Evolutionary conservation across 208 protist species (phyloP).

Genomic region (Angomonas deanei): DNA sequence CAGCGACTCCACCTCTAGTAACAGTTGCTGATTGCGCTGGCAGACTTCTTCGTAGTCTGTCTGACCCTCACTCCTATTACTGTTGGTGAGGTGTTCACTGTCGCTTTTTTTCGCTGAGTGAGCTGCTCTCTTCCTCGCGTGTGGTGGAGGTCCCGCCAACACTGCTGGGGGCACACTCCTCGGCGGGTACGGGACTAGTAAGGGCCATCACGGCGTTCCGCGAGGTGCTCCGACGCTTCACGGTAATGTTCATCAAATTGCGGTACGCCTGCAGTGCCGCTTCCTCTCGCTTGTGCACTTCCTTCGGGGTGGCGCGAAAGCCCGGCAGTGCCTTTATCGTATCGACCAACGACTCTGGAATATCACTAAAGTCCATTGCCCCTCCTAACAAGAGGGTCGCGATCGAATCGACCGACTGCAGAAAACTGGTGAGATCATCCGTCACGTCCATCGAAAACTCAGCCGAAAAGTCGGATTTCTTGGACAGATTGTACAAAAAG

Average conservation of each 20-base stretch:
- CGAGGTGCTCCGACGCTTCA: too few species aligned
- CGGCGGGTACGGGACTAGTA: too few species aligned
- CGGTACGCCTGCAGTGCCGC: conserved; percentile 23
- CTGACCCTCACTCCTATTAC: too few species aligned
- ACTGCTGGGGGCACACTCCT: too few species aligned
- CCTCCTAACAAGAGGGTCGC: conserved; percentile 53
- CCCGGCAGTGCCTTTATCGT: conserved; percentile 22
- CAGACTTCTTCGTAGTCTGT: too few species aligned
- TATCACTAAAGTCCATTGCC: conserved; percentile 33
- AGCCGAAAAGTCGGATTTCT: conserved; percentile 61
- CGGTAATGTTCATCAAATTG: background rate
- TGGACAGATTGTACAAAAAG: conserved; percentile 69
- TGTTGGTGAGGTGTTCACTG: too few species aligned
- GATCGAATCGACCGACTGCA: conserved; percentile 77
- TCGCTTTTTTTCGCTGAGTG: too few species aligned
- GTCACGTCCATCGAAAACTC: conserved; percentile 75
- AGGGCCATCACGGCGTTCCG: too few species aligned
- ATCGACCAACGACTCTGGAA: conserved; percentile 38
- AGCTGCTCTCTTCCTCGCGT: too few species aligned
- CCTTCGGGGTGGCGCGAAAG: conserved; percentile 18
- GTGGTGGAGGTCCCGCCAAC: too few species aligned
- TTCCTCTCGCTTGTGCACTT: conserved; percentile 11
- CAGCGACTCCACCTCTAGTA: too few species aligned
- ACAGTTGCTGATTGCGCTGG: too few species aligned
- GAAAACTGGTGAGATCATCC: conserved; percentile 40